Conservation (phyloP, 1,284 basidiomycete species). For the Marasmius fiardii region DNA sequence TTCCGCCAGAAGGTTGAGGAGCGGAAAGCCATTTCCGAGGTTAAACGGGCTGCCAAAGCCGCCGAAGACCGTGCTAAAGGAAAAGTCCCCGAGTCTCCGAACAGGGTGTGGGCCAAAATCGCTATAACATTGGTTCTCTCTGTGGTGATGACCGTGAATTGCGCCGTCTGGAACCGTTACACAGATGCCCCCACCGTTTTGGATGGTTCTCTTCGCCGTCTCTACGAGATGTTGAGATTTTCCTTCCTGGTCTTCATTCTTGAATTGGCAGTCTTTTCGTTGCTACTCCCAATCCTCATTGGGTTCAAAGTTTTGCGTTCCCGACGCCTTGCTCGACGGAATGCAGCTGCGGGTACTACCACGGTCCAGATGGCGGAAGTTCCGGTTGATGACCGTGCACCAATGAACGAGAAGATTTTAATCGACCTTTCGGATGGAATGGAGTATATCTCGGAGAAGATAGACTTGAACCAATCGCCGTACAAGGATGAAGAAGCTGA, state of each 20-base stretch:
- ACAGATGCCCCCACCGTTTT: background rate
- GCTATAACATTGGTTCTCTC: background rate
- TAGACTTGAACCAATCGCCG: background rate
- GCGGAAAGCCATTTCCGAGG: background rate
- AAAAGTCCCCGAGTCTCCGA: background rate
- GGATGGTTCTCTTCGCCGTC: background rate
- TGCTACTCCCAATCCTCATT: background rate
- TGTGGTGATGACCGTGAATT: conserved; percentile 1
- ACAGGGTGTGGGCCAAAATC: background rate
- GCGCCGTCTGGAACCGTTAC: background rate
- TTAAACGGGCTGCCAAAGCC: background rate
- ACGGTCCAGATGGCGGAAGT: background rate
- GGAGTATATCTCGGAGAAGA: conserved; percentile 1
- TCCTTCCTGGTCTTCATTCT: background rate
- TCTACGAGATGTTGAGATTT: background rate
- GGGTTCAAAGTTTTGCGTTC: background rate
- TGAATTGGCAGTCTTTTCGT: background rate
- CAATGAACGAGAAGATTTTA: conserved; percentile 1
- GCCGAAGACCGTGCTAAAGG: conserved; percentile 3
- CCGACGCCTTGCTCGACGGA: background rate
- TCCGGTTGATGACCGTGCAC: background rate
- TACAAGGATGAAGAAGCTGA: background rate
- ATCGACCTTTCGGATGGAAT: conserved; percentile 1
- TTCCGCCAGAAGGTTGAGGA: conserved; percentile 2
- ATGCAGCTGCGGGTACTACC: background rate